Conservation (phyloP, 805 yeast species). For the Myxozyma neglecta region DNA sequence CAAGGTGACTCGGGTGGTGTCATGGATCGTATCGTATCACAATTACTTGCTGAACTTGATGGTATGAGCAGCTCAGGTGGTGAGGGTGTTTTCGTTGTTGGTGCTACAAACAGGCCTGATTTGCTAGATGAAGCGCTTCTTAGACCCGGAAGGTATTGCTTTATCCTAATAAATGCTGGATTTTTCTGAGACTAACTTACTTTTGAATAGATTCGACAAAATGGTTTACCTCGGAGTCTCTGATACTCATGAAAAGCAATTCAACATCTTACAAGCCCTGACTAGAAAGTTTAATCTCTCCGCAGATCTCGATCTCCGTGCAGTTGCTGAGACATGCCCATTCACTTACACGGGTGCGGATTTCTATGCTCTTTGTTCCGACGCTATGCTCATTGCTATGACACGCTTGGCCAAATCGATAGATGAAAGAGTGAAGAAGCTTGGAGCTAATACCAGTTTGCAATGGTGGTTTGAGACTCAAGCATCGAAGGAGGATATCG, state of each 20-base stretch:
- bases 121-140: constrained; percentile 88
- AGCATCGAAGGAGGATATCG: constrained; percentile 64
- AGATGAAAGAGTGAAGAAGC: constrained; percentile 57
- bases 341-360: constrained; percentile 97
- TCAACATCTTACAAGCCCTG: constrained; percentile 79
- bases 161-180: neutral
- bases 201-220: constrained; percentile 91
- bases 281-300: constrained; percentile 70
- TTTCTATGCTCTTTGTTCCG: constrained; percentile 92
- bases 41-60: constrained; percentile 88
- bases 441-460: constrained; percentile 46
- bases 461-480: constrained; percentile 90
- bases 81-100: constrained; percentile 94
- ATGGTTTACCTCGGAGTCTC: constrained; percentile 91
- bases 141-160: constrained; percentile 45
- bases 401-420: constrained; percentile 77
- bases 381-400: constrained; percentile 96
- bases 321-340: constrained; percentile 70
- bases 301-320: constrained; percentile 56
- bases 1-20: constrained; percentile 99
- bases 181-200: neutral
- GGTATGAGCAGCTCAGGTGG: constrained; percentile 83
- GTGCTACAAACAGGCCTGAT: constrained; percentile 98
- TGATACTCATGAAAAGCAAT: constrained; percentile 86
- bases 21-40: constrained; percentile 97